phyloP scores from a whole-genome alignment of 2,329 filamentous ascomycete genomes.

The Rhytidhysteron rufulum region DNA sequence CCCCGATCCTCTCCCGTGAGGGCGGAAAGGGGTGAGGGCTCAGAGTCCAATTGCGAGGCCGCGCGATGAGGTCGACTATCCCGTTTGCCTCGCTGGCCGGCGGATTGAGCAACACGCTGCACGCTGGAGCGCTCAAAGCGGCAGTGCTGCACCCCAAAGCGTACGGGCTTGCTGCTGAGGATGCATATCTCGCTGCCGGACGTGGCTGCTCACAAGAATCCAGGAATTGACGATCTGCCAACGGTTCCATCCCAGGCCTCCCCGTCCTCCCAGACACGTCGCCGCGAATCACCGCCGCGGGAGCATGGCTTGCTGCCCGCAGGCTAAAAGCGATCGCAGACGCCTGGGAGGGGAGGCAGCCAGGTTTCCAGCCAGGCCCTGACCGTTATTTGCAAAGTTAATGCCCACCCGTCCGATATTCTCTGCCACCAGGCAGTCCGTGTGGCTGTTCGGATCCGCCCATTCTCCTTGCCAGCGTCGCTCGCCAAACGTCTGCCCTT shows the following conservation, averaged over 20 bases:
- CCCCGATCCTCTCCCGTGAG: neutral
- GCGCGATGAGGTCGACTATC: neutral
- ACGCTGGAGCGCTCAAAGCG: neutral
- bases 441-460: neutral
- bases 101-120: too few species aligned
- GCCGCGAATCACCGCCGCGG: conserved; percentile 11
- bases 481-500: neutral
- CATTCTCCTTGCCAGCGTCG: neutral
- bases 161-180: neutral
- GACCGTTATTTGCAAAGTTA: too few species aligned
- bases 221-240: conserved; percentile 4
- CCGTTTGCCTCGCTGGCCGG: conserved; percentile 1
- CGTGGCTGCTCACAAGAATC: conserved; percentile 5
- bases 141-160: neutral
- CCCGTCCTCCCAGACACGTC: too few species aligned
- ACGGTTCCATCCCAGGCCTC: neutral
- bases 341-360: neutral
- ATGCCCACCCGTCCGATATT: neutral
- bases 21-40: neutral
- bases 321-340: neutral
- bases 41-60: neutral
- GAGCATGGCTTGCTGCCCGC: neutral
- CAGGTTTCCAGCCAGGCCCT: neutral
- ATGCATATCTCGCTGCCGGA: conserved; percentile 1
- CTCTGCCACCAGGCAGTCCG: neutral